Percentiles rank a stretch among this genome's conserved stretches.
phyloP scores from a whole-genome alignment of 805 yeast genomes.

The Pichia paraexigua region DNA sequence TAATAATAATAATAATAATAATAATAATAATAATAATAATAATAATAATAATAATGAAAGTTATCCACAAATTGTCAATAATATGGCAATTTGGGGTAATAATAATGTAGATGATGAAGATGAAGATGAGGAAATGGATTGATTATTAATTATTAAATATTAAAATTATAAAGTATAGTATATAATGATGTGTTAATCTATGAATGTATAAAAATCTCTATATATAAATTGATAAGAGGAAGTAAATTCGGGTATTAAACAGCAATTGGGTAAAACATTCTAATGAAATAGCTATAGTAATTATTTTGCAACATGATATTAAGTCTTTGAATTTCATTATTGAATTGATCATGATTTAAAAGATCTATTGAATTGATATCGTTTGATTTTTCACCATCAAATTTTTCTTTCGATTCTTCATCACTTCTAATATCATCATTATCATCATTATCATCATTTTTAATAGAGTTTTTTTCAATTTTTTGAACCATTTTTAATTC shows the following conservation, averaged over 20 bases:
- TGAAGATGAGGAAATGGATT: conserved; percentile 33
- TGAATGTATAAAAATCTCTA: no score
- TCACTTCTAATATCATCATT: not conserved
- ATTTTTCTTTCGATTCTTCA: not conserved
- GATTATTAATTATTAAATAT: conserved; percentile 6
- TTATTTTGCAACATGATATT: conserved; percentile 8
- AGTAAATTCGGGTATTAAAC: conserved; percentile 12
- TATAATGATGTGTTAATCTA: not conserved
- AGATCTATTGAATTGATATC: not conserved
- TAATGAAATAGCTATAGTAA: conserved; percentile 10
- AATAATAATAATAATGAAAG: no score
- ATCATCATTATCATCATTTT: conserved; percentile 4
- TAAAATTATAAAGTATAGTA: not conserved
- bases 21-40: no score
- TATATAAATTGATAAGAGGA: not conserved
- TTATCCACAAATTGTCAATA: not conserved
- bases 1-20: no score
- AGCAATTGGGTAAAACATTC: conserved; percentile 24
- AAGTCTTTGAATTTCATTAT: conserved; percentile 6
- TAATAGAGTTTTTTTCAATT: not conserved
- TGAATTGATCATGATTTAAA: not conserved
- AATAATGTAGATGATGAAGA: conserved; percentile 27
- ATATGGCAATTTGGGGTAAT: not conserved
- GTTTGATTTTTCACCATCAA: not conserved
- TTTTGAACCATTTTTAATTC: not conserved